phyloP scores from a whole-genome alignment of 179 eudicot genomes.

The Spergularia azorica region DNA sequence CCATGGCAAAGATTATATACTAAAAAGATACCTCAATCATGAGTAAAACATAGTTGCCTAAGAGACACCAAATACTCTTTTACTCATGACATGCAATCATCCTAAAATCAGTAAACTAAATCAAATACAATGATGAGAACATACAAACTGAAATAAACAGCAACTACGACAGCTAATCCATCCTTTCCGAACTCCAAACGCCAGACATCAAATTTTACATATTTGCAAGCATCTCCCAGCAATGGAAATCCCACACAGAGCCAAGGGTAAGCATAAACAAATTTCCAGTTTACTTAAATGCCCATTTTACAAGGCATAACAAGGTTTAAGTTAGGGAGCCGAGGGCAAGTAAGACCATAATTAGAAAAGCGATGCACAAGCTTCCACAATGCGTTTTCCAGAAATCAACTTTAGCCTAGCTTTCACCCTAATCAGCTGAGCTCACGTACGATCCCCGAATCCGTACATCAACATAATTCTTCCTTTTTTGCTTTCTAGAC shows the following conservation, averaged over 20 bases:
- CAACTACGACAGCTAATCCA: not conserved
- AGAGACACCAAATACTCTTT: not conserved
- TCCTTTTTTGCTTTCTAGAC: no score
- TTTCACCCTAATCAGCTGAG: no score
- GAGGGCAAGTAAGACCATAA: not conserved
- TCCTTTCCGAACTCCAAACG: not conserved
- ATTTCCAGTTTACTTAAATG: not conserved
- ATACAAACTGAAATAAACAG: constrained; percentile 3
- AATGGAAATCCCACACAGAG: not conserved
- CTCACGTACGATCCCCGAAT: no score
- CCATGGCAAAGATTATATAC: not conserved
- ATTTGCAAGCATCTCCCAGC: not conserved
- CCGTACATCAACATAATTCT: no score
- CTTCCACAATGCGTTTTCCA: no score
- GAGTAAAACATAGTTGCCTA: not conserved
- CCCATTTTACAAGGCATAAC: not conserved
- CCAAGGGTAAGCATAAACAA: no score
- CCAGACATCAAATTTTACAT: not conserved
- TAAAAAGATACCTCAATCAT: not conserved
- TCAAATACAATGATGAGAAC: not conserved
- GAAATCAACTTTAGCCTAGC: no score
- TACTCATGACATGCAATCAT: not conserved
- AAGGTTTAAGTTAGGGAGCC: not conserved
- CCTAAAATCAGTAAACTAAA: not conserved
- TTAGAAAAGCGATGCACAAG: not conserved